Percentiles rank a stretch among this genome's conserved stretches.
These are phyloP conservation scores for Coemansia sp. DNA, from an alignment of 192 early-diverging fungal species.

Conservation along the genomic window DNA sequence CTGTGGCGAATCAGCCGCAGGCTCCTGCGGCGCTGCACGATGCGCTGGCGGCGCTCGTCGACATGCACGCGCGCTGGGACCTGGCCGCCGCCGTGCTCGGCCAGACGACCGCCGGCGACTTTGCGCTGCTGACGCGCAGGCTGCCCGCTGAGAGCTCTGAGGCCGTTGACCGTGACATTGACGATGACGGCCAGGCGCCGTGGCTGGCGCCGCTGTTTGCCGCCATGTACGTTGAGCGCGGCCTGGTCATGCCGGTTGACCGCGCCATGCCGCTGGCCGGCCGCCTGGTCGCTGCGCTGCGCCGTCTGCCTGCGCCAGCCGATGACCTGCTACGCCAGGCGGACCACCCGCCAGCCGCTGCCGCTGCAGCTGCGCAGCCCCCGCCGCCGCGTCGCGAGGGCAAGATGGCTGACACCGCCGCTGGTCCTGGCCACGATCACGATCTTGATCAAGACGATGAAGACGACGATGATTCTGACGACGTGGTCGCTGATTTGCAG, in stretches of 20 bases:
- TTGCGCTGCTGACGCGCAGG: slow-evolving; percentile 27
- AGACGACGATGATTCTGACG: slow-evolving; percentile 2
- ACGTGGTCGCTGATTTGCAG: slow-evolving; percentile 10
- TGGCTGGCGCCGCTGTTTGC: slow-evolving; percentile 51
- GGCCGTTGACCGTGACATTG: no score
- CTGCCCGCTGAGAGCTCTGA: no score
- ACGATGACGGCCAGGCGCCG: no score
- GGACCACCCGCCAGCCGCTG: no score
- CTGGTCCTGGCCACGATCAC: not conserved
- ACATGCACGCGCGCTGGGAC: slow-evolving; percentile 40
- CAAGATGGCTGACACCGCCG: no score
- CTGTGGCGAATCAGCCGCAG: slow-evolving; percentile 20
- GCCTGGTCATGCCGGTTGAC: slow-evolving; percentile 60
- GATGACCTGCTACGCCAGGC: no score
- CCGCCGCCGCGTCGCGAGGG: no score
- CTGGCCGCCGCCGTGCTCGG: slow-evolving; percentile 28
- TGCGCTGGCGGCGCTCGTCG: slow-evolving; percentile 25
- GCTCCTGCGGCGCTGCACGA: slow-evolving; percentile 15
- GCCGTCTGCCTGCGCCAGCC: slow-evolving; percentile 15
- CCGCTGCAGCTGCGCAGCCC: no score
- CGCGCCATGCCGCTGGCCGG: slow-evolving; percentile 52
- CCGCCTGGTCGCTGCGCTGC: slow-evolving; percentile 24
- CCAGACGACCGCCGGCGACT: slow-evolving; percentile 48
- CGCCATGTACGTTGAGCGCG: slow-evolving; percentile 56
- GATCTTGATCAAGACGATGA: not conserved